A percentile compares a stretch with the other conserved stretches of the same genome.
These are phyloP conservation scores for Pichia sp. DNA, from an alignment of 1,139 yeast genomes.

Conservation along the genomic window DNA sequence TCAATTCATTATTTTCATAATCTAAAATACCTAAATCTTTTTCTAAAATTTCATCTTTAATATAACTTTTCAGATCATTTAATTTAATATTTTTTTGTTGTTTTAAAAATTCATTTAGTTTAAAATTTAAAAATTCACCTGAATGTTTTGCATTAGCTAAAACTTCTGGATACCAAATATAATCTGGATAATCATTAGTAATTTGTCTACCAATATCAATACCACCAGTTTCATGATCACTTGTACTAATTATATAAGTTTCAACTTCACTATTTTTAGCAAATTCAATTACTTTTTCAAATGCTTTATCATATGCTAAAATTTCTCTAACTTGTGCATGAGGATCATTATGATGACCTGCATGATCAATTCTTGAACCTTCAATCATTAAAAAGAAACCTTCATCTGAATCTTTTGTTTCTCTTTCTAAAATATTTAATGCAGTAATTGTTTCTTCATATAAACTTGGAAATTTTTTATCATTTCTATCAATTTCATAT, in stretches of 20 bases:
- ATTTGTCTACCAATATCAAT: slow-evolving; percentile 71
- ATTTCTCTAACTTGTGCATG: slow-evolving; percentile 81
- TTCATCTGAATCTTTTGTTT: slow-evolving; percentile 60
- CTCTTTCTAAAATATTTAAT: slow-evolving; percentile 53
- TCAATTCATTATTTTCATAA: slow-evolving; percentile 29
- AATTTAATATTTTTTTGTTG: background rate
- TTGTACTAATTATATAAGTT: slow-evolving; percentile 68
- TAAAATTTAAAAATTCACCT: slow-evolving; percentile 54
- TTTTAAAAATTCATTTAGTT: slow-evolving; percentile 27
- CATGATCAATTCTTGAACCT: slow-evolving; percentile 88
- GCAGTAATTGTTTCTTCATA: slow-evolving; percentile 72
- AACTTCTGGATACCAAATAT: slow-evolving; percentile 73
- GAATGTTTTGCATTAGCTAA: slow-evolving; percentile 62
- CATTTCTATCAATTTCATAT: slow-evolving; percentile 67
- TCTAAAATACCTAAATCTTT: slow-evolving; percentile 57
- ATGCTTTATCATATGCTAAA: slow-evolving; percentile 70
- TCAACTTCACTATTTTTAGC: slow-evolving; percentile 60
- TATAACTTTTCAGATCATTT: slow-evolving; percentile 36
- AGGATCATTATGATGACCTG: slow-evolving; percentile 86
- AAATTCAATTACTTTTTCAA: slow-evolving; percentile 59
- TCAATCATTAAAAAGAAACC: slow-evolving; percentile 81
- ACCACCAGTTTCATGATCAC: slow-evolving; percentile 94
- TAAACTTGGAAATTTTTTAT: slow-evolving; percentile 56
- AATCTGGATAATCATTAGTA: slow-evolving; percentile 51
- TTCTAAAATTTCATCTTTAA: slow-evolving; percentile 39